Base-by-base conservation (phyloP, 176 grass and related monocot genomes). In the Musa schizocarpa region DNA sequence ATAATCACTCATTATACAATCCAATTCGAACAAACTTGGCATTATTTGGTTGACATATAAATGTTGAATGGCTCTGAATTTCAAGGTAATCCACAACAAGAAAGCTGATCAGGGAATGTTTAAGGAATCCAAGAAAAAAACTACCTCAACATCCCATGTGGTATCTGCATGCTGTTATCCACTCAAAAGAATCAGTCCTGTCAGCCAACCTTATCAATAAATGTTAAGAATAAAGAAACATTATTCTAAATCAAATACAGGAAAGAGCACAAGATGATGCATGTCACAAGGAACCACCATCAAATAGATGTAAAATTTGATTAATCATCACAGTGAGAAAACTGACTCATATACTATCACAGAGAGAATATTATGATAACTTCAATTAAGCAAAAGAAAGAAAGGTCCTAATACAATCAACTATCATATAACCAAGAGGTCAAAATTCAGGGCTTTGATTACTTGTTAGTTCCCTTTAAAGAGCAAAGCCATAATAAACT, bases 181-280 rank as follows among this genome's bases (percentile, higher is more conserved):
- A 77, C 86, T 76, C 77, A 96, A 91, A 96, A 74, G 91, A 89
- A 92, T 69, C 82, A 86, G 25, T 87, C 86, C 88, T 92, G 92
- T 96, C 84, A 96, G 84, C 68, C 84, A 91, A 81, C 78, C 84
- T 81, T 80, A 89, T 77, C 82, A 96, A 87, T 83, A 87, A 89
- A 83, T 80, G 83, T 81, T 85, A 85, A 89, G 73, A 89, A 81
- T 86, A 80, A 73, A 71, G 52, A 56, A 57, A 56, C 14, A 9
- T 48, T 70, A 70, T 9, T 70, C 68, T 70, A 70, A 9, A 70
- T 16, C 5, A 48, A 70, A 51, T 51, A 6, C 8, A 48, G 19
- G 48, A 43, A 70, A n/a, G 43, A 50, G 68, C 10, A 52, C 63
- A 21, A 70, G 21, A 51, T 51, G 9, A 52, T 65, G 9, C 9